Conservation (phyloP, 345 rosid species). For the Arabis hirsuta region DNA sequence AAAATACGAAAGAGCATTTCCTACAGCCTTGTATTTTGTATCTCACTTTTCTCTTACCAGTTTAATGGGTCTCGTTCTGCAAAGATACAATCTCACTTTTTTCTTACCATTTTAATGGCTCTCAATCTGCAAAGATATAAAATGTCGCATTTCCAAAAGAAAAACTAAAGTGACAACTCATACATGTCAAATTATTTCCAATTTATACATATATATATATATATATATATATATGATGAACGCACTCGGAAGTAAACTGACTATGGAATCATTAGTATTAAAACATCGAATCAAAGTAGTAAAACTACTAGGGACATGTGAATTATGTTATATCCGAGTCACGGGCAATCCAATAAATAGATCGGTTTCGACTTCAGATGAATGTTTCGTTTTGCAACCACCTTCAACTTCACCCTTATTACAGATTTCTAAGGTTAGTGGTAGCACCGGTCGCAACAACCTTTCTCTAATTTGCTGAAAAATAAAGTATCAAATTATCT, state of each 20-base stretch:
- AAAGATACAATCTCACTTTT: too few relatives aligned
- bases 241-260: slow-evolving; percentile 6
- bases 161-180: neutral
- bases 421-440: neutral
- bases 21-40: too few relatives aligned
- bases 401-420: slow-evolving; percentile 14
- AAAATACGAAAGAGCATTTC: too few relatives aligned
- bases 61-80: too few relatives aligned
- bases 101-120: neutral
- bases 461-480: slow-evolving; percentile 34
- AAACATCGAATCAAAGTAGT: slow-evolving; percentile 8
- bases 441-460: slow-evolving; percentile 15
- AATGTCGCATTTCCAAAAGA: neutral
- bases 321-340: slow-evolving; percentile 17
- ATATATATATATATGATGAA: neutral
- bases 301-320: slow-evolving; percentile 5
- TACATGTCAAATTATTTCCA: slow-evolving; percentile 11
- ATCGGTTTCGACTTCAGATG: slow-evolving; percentile 56
- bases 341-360: slow-evolving; percentile 58
- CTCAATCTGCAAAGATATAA: slow-evolving; percentile 16
- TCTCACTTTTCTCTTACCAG: too few relatives aligned
- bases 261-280: neutral
- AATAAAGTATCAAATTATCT: neutral
- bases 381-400: slow-evolving; percentile 33
- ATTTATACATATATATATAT: slow-evolving; percentile 5